phyloP scores from a whole-genome alignment of 495 filamentous ascomycete genomes.

The Aspergillus haitiensis region DNA sequence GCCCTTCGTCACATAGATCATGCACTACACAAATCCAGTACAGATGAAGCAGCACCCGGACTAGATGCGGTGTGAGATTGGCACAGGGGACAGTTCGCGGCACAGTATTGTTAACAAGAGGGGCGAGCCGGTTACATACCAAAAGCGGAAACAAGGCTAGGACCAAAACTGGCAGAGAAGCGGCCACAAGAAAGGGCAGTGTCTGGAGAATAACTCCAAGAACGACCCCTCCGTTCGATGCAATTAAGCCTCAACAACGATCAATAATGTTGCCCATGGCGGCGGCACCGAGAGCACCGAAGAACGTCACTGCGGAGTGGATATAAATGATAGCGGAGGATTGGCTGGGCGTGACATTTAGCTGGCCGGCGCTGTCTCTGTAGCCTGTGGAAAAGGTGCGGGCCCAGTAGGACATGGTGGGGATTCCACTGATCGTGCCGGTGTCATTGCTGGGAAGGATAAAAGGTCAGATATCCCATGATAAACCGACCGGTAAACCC shows the following conservation, averaged over 20 bases:
- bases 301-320: constrained; percentile 85
- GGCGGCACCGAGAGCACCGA: constrained; percentile 71
- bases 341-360: constrained; percentile 53
- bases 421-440: constrained; percentile 79
- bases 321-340: constrained; percentile 76
- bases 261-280: constrained; percentile 72
- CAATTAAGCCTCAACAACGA: constrained; percentile 67
- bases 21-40: constrained; percentile 46
- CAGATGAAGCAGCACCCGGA: constrained; percentile 44
- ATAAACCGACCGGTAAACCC: no score
- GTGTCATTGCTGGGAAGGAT: constrained; percentile 66
- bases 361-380: constrained; percentile 50
- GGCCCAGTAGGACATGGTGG: constrained; percentile 75
- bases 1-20: constrained; percentile 45
- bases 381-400: constrained; percentile 66
- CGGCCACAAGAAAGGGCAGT: constrained; percentile 71
- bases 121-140: constrained; percentile 17
- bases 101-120: not conserved
- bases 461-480: not conserved
- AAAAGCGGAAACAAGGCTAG: constrained; percentile 67
- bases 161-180: constrained; percentile 77
- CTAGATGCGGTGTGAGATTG: constrained; percentile 74
- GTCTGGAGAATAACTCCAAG: constrained; percentile 79
- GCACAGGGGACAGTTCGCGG: constrained; percentile 67
- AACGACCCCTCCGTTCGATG: constrained; percentile 65